phyloP scores from a whole-genome alignment of 1,284 basidiomycete species.

The Phellopilus nigrolimitatus region DNA sequence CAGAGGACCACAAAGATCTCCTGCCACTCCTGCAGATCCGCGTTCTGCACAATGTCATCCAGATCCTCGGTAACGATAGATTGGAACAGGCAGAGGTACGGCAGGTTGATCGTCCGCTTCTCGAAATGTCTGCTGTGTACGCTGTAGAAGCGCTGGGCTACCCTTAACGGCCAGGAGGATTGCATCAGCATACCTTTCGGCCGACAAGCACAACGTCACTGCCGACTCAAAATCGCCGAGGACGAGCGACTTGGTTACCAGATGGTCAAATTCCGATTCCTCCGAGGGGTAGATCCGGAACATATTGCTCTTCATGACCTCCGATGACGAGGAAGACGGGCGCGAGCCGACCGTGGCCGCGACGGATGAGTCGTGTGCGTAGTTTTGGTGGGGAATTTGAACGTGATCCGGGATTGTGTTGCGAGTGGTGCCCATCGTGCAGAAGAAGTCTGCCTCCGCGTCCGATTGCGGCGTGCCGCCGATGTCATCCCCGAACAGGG shows the following conservation, averaged over 20 bases:
- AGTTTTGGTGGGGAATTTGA: conserved; percentile 73
- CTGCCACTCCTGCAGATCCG: too few species aligned
- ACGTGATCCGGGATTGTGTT: conserved; percentile 54
- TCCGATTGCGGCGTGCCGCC: conserved; percentile 59
- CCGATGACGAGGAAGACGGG: too few species aligned
- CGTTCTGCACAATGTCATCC: too few species aligned
- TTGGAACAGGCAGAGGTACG: too few species aligned
- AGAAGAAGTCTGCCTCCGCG: conserved; percentile 87
- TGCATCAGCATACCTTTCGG: conserved; percentile 92
- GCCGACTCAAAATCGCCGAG: too few species aligned
- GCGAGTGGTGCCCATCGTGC: conserved; percentile 58
- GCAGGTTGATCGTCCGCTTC: too few species aligned
- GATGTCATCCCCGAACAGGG: conserved; percentile 84
- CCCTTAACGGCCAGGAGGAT: conserved; percentile 91
- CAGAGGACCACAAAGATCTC: conserved; percentile 96
- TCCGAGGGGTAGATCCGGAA: conserved; percentile 92
- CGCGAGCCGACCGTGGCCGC: too few species aligned
- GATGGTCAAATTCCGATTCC: conserved; percentile 82
- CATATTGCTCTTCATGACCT: conserved; percentile 66
- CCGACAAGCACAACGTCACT: too few species aligned
- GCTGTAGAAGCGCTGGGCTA: conserved; percentile 82
- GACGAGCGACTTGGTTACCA: too few species aligned
- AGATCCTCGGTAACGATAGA: too few species aligned
- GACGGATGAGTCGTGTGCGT: conserved; percentile 71
- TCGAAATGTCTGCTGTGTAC: conserved; percentile 90